These are phyloP conservation scores for Dioscorea dumetorum DNA, from an alignment of 106 monocot genomes.

Conservation along the genomic window DNA sequence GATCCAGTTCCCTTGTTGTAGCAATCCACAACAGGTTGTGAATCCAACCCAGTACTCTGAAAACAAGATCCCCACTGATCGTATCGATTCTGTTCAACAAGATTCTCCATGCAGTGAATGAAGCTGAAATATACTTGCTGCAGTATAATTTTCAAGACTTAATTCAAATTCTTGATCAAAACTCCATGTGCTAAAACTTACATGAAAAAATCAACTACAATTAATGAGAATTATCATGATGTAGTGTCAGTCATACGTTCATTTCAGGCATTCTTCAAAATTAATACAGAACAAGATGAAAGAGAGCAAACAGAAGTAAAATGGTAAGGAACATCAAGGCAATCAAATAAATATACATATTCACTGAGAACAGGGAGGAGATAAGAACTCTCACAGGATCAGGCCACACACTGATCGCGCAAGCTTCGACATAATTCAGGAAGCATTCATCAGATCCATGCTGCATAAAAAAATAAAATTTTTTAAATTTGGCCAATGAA, in stretches of 20 bases:
- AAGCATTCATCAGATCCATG: slow-evolving; percentile 89
- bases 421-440: slow-evolving; percentile 91
- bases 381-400: slow-evolving; percentile 45
- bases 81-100: slow-evolving; percentile 52
- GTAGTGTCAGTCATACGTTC: neutral
- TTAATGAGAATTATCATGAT: neutral
- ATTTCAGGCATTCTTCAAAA: neutral
- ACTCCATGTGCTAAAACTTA: neutral
- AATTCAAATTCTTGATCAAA: neutral
- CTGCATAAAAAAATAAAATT: slow-evolving; percentile 37
- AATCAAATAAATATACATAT: too few relatives aligned
- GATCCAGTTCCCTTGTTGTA: slow-evolving; percentile 46
- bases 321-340: neutral
- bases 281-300: neutral
- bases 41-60: slow-evolving; percentile 40
- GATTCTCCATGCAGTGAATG: slow-evolving; percentile 72
- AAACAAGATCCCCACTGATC: slow-evolving; percentile 78
- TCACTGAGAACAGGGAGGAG: neutral
- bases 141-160: slow-evolving; percentile 5
- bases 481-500: neutral
- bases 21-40: slow-evolving; percentile 59
- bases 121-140: slow-evolving; percentile 78
- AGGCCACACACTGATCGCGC: slow-evolving; percentile 80
- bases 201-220: neutral
- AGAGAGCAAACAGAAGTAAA: neutral